Evolutionary conservation across 768 basidiomycete genomes (phyloP).

Genomic region (Leccinum broughii): DNA sequence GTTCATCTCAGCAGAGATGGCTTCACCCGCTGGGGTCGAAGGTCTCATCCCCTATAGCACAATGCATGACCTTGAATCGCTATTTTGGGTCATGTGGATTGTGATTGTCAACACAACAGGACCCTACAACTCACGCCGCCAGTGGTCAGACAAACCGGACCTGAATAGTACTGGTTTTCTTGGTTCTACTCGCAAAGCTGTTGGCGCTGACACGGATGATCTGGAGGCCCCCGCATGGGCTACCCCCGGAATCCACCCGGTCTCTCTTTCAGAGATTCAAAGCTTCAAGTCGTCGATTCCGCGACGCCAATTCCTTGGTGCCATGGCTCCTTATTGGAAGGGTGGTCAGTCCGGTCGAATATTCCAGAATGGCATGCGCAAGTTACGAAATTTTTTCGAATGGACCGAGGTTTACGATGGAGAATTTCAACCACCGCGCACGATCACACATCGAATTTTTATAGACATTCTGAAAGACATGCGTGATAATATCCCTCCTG

Average conservation of each 20-base stretch:
- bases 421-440: neutral
- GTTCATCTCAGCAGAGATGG: neutral
- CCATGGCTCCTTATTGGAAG: neutral
- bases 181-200: neutral
- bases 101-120: neutral
- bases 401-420: neutral
- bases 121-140: neutral
- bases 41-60: neutral
- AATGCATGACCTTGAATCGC: neutral
- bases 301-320: neutral
- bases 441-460: neutral
- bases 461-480: neutral
- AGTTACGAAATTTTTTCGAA: neutral
- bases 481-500: neutral
- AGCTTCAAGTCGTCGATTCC: neutral
- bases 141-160: neutral
- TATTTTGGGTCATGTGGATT: neutral
- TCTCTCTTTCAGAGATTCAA: neutral
- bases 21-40: neutral
- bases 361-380: neutral
- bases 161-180: neutral
- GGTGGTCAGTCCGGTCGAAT: neutral
- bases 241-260: neutral
- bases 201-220: neutral
- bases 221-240: neutral